Percentiles rank a stretch among this genome's conserved stretches.
These are phyloP conservation scores for Aspergillus sclerotialis DNA, from an alignment of 2,329 filamentous ascomycete species.

Conservation along the genomic window DNA sequence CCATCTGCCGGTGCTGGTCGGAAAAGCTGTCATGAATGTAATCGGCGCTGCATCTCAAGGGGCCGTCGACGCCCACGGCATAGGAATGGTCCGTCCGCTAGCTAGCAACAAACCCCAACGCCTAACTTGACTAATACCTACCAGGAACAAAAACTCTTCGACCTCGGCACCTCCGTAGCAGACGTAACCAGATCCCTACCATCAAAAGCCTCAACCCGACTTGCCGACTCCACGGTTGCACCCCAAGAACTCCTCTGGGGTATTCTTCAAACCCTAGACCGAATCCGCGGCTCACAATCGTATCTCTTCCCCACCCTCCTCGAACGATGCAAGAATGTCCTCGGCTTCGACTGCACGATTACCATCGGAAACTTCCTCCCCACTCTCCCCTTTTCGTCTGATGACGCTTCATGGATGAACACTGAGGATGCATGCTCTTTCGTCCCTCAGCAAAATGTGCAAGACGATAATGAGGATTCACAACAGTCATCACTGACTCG, in stretches of 20 bases:
- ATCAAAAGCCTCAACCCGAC: slow-evolving; percentile 17
- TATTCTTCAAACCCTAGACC: slow-evolving; percentile 30
- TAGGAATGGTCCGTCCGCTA: slow-evolving; percentile 58
- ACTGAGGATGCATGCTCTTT: no score
- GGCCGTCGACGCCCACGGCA: slow-evolving; percentile 67
- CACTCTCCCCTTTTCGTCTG: slow-evolving; percentile 9
- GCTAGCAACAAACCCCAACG: neutral
- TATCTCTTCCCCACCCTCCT: slow-evolving; percentile 29
- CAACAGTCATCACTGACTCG: no score
- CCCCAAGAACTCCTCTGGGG: slow-evolving; percentile 32
- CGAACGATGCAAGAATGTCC: slow-evolving; percentile 22
- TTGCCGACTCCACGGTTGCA: slow-evolving; percentile 24
- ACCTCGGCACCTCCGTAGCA: slow-evolving; percentile 26
- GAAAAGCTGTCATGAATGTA: slow-evolving; percentile 58
- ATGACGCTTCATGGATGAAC: no score
- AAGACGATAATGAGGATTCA: no score
- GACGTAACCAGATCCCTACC: slow-evolving; percentile 27
- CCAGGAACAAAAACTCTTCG: slow-evolving; percentile 33
- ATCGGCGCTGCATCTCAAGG: slow-evolving; percentile 67
- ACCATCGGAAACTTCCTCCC: slow-evolving; percentile 22
- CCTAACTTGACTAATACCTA: slow-evolving; percentile 1
- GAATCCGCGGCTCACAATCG: slow-evolving; percentile 32
- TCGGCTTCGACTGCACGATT: slow-evolving; percentile 25
- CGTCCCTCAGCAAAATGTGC: no score
- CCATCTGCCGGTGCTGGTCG: slow-evolving; percentile 57